Base-by-base conservation (phyloP, 2,329 filamentous ascomycete genomes). In the Ophidiomyces ophidiicola region DNA sequence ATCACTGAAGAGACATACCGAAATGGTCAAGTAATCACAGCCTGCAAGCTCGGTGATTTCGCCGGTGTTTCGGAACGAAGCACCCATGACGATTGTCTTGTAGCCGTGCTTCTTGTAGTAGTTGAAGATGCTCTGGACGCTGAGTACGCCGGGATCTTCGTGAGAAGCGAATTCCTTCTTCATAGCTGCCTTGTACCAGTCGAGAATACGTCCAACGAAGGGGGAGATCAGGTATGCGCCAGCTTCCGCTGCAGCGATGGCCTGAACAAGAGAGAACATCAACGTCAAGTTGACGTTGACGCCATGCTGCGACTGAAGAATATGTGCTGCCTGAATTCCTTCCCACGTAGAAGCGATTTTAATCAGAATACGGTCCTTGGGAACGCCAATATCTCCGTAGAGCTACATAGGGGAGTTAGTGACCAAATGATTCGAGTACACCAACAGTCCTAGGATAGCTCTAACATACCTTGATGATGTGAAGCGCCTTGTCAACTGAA, bases 31-130 rank as follows among this genome's bases (percentile, higher is more conserved):
- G 75, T 98, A 98, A 68, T 98, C 90, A 64, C 87, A 94, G 60
- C 90, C 90, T 61, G 88, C 88, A 47, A 98, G 78, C 74, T 98
- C 90, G 33, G 85, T 96, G 67, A 98, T 93, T 73, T 98, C 90
- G 58, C 90, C 90, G 48, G 71, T 71, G 73, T 82, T 96, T 64
- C 90, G 80, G 85, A 98, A 98, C 28, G 87, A 94, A 53, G 90
- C 90, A 60, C 90, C 90, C 90, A 98, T 98, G 68, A 98, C 90
- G 56, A 96, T 94, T 65, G 90, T 98, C 57, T 93, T 94, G 80
- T 98, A 94, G 65, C 82, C 85, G 66, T 71, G 84, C 76, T 96
- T 96, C 84, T 98, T 98, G 82, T 98, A 98, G 83, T 98, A 98
- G 78, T 98, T 90, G 79, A 81, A 98, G 72, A 98, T 98, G 66